phyloP scores from a whole-genome alignment of 2,329 filamentous ascomycete genomes.

The Exophiala alcalophila region DNA sequence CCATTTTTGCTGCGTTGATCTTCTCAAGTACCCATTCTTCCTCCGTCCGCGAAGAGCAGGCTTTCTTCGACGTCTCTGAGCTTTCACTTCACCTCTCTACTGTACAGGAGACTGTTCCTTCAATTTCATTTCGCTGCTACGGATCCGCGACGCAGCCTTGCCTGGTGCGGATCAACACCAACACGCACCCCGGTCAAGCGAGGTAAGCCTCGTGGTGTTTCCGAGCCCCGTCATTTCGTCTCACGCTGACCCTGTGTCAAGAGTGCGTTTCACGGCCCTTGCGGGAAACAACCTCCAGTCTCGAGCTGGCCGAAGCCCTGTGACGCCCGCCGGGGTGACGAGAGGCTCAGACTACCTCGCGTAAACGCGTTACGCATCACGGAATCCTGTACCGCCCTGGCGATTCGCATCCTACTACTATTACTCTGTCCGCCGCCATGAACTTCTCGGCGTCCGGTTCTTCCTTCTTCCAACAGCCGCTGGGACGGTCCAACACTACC shows the following conservation, averaged over 20 bases:
- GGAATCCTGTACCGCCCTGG: too few species aligned
- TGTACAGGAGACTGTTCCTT: too few species aligned
- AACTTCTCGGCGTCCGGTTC: constrained; percentile 14
- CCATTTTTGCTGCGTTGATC: too few species aligned
- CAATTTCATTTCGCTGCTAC: constrained; percentile 9
- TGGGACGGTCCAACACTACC: constrained; percentile 29
- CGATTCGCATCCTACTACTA: too few species aligned
- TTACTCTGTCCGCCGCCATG: too few species aligned
- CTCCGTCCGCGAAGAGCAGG: too few species aligned
- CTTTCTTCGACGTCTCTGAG: too few species aligned
- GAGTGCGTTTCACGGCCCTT: constrained; percentile 21
- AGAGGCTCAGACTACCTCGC: too few species aligned
- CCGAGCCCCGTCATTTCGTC: constrained; percentile 12
- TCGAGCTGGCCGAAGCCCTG: constrained; percentile 16
- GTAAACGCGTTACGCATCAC: too few species aligned
- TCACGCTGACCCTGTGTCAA: constrained; percentile 26
- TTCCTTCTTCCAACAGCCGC: constrained; percentile 28
- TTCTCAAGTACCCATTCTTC: too few species aligned
- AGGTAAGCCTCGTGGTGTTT: constrained; percentile 14
- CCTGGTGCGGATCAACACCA: constrained; percentile 16
- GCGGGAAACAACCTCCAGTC: constrained; percentile 12
- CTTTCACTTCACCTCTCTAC: too few species aligned
- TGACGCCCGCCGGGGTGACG: too few species aligned
- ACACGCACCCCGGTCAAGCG: constrained; percentile 4
- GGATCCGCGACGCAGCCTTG: constrained; percentile 13